These are phyloP conservation scores for Trichoderma virens DNA, from an alignment of 495 filamentous ascomycete genomes.

Conservation along the genomic window DNA sequence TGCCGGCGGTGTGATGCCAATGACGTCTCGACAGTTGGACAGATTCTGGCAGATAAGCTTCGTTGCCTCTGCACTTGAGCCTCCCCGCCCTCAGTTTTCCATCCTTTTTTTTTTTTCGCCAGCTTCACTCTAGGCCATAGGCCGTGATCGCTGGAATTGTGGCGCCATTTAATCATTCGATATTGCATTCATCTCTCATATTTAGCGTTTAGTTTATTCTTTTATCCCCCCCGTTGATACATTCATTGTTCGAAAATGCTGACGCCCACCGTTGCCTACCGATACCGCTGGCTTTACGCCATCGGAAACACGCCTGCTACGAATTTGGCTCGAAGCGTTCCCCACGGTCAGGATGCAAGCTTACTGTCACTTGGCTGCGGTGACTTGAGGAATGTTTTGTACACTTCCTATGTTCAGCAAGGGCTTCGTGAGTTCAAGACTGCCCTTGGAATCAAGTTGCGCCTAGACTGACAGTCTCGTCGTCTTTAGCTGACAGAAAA, in stretches of 20 bases:
- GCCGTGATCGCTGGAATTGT: too few species aligned
- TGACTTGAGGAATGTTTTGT: constrained; percentile 45
- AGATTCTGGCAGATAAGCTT: neutral
- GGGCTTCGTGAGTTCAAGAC: constrained; percentile 15
- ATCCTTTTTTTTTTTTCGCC: neutral
- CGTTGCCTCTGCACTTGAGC: neutral
- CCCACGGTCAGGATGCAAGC: constrained; percentile 35
- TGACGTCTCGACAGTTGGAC: neutral
- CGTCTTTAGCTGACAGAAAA: constrained; percentile 12
- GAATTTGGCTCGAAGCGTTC: constrained; percentile 38
- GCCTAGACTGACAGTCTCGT: neutral
- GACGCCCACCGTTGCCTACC: constrained; percentile 13
- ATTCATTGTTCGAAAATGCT: constrained; percentile 17
- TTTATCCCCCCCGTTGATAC: neutral
- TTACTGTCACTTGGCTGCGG: constrained; percentile 48
- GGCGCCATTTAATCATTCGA: neutral
- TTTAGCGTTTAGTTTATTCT: neutral
- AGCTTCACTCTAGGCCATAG: neutral
- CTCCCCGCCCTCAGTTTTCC: neutral
- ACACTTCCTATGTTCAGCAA: constrained; percentile 31
- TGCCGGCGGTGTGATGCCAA: neutral
- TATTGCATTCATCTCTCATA: neutral
- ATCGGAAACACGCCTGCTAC: constrained; percentile 45
- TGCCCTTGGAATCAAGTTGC: neutral
- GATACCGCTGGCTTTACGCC: constrained; percentile 33